Conservation (phyloP, 1,284 basidiomycete genomes). For the Rhodotorula mucilaginosa region DNA sequence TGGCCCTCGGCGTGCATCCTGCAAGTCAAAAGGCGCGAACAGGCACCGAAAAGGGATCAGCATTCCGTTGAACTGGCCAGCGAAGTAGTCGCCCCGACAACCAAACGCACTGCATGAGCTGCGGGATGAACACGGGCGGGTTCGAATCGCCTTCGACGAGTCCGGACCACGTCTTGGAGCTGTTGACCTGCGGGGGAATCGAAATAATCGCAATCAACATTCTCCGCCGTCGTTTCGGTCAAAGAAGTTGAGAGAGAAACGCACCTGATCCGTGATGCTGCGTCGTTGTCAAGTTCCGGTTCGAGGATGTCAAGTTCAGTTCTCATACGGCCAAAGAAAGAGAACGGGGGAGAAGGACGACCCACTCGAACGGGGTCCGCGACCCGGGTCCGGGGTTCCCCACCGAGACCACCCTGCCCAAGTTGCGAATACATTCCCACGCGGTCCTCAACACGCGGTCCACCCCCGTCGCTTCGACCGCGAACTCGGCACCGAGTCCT, state of each 20-base stretch:
- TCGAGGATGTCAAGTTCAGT: background rate
- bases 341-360: background rate
- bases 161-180: slow-evolving; percentile 16
- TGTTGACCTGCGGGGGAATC: slow-evolving; percentile 11
- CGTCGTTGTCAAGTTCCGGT: background rate
- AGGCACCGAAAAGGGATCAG: background rate
- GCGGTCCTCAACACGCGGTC: slow-evolving; percentile 16
- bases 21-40: background rate
- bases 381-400: slow-evolving; percentile 33
- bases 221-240: too few species aligned
- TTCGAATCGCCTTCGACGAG: slow-evolving; percentile 34
- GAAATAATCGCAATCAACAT: background rate
- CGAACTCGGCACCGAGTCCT: slow-evolving; percentile 19
- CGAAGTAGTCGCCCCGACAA: background rate
- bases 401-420: slow-evolving; percentile 11
- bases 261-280: background rate
- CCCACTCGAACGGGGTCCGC: slow-evolving; percentile 15
- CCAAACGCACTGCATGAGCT: slow-evolving; percentile 23
- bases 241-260: background rate
- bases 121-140: slow-evolving; percentile 36
- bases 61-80: background rate
- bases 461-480: slow-evolving; percentile 27
- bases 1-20: slow-evolving; percentile 17
- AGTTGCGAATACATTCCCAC: slow-evolving; percentile 10
- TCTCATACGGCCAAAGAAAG: too few species aligned